Percentiles rank a stretch among this genome's conserved stretches.
phyloP scores from a whole-genome alignment of 176 grass and related monocot genomes.

The Oryza meridionalis region DNA sequence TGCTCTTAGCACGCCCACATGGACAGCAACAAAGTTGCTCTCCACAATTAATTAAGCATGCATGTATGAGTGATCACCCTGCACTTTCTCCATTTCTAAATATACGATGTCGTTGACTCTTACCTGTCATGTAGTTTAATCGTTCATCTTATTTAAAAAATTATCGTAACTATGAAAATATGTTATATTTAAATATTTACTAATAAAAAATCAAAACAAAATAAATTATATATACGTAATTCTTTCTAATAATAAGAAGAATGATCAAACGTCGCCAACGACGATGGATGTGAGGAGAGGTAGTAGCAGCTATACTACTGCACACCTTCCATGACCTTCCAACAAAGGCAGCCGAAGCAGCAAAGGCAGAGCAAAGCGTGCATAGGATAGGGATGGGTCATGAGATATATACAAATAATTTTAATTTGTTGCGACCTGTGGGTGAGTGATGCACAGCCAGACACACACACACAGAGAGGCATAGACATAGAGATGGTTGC shows the following conservation, averaged over 20 bases:
- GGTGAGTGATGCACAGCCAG: slow-evolving; percentile 26
- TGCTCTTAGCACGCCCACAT: neutral
- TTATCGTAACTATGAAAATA: no score
- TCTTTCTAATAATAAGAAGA: no score
- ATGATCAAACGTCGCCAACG: no score
- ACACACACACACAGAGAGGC: neutral
- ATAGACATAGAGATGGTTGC: neutral
- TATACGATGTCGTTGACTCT: no score
- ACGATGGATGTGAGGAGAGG: no score
- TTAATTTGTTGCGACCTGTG: slow-evolving; percentile 25
- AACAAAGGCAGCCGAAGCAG: neutral
- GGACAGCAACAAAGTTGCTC: slow-evolving; percentile 18
- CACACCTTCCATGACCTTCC: slow-evolving; percentile 27
- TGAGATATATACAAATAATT: slow-evolving; percentile 35
- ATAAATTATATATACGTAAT: no score
- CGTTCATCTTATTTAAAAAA: no score
- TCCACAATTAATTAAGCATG: neutral
- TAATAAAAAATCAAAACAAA: no score
- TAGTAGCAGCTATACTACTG: neutral
- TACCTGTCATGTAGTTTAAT: no score
- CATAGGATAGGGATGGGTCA: slow-evolving; percentile 31
- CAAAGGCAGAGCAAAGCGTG: slow-evolving; percentile 30
- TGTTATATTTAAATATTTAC: no score
- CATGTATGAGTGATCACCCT: neutral
- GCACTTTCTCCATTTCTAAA: no score